Conservation (phyloP, 257 asterid genomes). For the Phtheirospermum japonicum region DNA sequence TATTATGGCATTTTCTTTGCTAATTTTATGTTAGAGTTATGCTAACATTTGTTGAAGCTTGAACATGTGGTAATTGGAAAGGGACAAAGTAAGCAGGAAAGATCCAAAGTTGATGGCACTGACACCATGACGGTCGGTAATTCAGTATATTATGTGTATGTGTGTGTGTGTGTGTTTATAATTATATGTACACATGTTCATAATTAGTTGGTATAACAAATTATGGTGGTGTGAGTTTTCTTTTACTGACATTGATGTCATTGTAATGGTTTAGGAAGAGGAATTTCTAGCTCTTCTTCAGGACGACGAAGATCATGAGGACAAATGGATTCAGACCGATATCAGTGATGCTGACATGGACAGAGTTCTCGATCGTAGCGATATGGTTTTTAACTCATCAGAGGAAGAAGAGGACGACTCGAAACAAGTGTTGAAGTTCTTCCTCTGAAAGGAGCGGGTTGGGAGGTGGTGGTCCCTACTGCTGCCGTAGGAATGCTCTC, state of each 20-base stretch:
- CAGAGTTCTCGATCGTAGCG: slow-evolving; percentile 77
- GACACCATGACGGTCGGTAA: slow-evolving; percentile 51
- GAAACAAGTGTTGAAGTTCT: slow-evolving; percentile 20
- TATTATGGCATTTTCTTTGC: too few species aligned
- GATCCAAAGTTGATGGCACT: slow-evolving; percentile 42
- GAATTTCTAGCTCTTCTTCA: slow-evolving; percentile 75
- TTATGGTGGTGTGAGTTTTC: not conserved
- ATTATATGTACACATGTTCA: not conserved
- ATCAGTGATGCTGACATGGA: slow-evolving; percentile 75
- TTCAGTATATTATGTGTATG: too few species aligned
- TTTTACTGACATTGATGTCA: not conserved
- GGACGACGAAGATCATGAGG: slow-evolving; percentile 67
- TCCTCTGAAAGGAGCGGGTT: slow-evolving; percentile 97
- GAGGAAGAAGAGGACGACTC: slow-evolving; percentile 25
- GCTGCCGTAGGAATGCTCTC: slow-evolving; percentile 85
- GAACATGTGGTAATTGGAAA: slow-evolving; percentile 96
- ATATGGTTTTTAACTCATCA: slow-evolving; percentile 38
- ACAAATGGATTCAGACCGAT: slow-evolving; percentile 82
- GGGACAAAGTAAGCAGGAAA: slow-evolving; percentile 88
- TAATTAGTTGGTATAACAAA: too few species aligned
- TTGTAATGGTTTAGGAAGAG: slow-evolving; percentile 55
- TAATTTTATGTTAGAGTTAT: too few species aligned
- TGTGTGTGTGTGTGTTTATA: too few species aligned
- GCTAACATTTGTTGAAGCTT: too few species aligned
- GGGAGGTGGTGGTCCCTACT: slow-evolving; percentile 92